Conservation (phyloP, 306 rosid genomes). For the Elaeagnus macrophylla region DNA sequence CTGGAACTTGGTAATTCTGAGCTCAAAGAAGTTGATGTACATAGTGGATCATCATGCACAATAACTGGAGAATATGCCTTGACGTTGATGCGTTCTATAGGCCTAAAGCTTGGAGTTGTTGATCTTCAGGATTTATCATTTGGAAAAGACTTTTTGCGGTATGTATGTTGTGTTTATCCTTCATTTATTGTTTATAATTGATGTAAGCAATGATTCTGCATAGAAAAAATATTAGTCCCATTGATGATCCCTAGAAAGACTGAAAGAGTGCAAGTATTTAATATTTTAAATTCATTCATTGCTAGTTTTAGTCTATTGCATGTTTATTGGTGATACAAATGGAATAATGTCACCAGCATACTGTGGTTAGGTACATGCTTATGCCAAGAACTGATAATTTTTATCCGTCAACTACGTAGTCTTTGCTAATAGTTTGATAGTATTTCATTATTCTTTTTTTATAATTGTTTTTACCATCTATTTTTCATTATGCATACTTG, state of each 20-base stretch:
- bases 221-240: neutral
- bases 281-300: no score
- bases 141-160: conserved; percentile 68
- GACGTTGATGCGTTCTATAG: conserved; percentile 56
- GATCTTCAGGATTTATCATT: conserved; percentile 53
- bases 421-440: neutral
- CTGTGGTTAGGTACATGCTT: no score
- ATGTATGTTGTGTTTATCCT: conserved; percentile 25
- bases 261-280: no score
- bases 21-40: conserved; percentile 63
- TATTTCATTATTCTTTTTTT: conserved; percentile 2
- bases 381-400: no score
- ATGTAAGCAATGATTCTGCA: conserved; percentile 1
- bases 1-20: conserved; percentile 43
- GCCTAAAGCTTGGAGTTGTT: conserved; percentile 68
- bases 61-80: conserved; percentile 52
- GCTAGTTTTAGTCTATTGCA: no score
- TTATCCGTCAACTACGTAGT: no score
- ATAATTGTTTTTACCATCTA: neutral
- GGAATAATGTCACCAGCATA: no score
- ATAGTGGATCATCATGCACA: conserved; percentile 40
- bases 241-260: neutral
- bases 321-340: no score
- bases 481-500: neutral
- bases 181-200: conserved; percentile 6